phyloP scores from a whole-genome alignment of 2,329 filamentous ascomycete genomes.

The Scedosporium boydii region DNA sequence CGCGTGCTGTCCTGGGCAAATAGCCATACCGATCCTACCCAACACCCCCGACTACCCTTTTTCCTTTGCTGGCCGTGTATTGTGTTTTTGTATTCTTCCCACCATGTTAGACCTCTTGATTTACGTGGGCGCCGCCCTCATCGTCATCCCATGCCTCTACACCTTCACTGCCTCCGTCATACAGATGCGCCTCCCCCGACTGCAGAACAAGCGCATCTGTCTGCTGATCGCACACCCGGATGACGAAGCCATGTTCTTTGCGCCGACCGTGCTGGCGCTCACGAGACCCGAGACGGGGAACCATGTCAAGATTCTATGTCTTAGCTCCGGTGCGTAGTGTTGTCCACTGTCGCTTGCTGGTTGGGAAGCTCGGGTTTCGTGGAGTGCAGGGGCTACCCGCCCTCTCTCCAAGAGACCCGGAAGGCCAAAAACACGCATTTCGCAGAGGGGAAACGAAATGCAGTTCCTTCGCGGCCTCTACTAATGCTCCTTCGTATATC shows the following conservation, averaged over 20 bases:
- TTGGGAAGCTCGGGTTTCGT: slow-evolving; percentile 11
- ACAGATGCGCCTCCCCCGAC: slow-evolving; percentile 48
- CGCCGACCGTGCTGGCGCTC: slow-evolving; percentile 77
- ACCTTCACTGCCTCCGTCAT: slow-evolving; percentile 38
- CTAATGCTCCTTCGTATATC: slow-evolving; percentile 9
- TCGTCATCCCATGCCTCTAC: slow-evolving; percentile 41
- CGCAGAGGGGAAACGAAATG: too few relatives aligned
- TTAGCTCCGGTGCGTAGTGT: slow-evolving; percentile 60
- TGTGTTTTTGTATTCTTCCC: background rate
- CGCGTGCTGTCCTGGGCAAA: background rate
- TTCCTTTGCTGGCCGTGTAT: background rate
- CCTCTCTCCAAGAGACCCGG: background rate
- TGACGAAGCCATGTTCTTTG: slow-evolving; percentile 99
- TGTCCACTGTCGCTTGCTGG: too few relatives aligned
- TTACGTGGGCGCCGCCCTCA: slow-evolving; percentile 21
- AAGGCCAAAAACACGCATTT: background rate
- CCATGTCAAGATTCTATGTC: slow-evolving; percentile 86
- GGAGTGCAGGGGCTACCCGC: too few relatives aligned
- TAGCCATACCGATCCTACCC: background rate
- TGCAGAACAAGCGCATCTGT: slow-evolving; percentile 78
- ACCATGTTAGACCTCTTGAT: slow-evolving; percentile 11
- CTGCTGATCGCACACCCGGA: slow-evolving; percentile 95
- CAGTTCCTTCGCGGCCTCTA: background rate
- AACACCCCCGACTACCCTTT: background rate
- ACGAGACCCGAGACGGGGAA: slow-evolving; percentile 73